Conservation (phyloP, 352 stramenopile genomes). For the Phytopythium kandeliae region DNA sequence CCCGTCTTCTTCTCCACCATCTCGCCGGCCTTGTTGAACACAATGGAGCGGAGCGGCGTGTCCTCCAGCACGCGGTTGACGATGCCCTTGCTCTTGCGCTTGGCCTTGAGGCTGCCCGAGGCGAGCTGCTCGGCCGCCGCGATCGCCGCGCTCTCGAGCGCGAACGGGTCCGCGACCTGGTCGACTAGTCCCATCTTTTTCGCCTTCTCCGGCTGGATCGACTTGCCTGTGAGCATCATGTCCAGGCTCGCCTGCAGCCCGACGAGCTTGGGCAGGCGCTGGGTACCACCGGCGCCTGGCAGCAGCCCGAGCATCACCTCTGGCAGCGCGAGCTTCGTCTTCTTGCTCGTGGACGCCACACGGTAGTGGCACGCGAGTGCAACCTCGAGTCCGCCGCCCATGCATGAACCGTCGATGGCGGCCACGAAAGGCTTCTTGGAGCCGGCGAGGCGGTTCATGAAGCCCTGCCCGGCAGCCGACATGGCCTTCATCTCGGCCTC, state of each 20-base stretch:
- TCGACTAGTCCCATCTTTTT: conserved; percentile 98
- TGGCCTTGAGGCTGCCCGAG: conserved; percentile 88
- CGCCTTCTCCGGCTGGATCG: conserved; percentile 93
- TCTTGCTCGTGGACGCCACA: conserved; percentile 92
- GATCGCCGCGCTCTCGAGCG: conserved; percentile 91
- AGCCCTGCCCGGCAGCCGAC: conserved; percentile 90
- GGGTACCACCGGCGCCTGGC: conserved; percentile 96
- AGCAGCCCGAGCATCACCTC: conserved; percentile 97
- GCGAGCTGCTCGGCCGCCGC: conserved; percentile 85
- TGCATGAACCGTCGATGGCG: conserved; percentile 95
- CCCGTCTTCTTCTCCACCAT: conserved; percentile 97
- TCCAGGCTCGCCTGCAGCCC: conserved; percentile 92
- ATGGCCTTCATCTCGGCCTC: conserved; percentile 91
- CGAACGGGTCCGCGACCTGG: conserved; percentile 88
- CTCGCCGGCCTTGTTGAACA: conserved; percentile 95
- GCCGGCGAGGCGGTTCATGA: conserved; percentile 88
- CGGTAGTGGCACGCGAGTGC: conserved; percentile 97
- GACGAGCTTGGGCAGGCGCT: conserved; percentile 94
- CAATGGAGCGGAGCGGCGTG: conserved; percentile 86
- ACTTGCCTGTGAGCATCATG: conserved; percentile 98
- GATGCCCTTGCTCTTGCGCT: conserved; percentile 88
- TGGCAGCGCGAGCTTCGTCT: conserved; percentile 95
- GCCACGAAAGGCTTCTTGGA: conserved; percentile 95
- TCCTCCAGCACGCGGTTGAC: conserved; percentile 92
- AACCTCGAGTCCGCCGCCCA: conserved; percentile 97